phyloP scores from a whole-genome alignment of 2,329 filamentous ascomycete genomes.

The Myotisia sp. region DNA sequence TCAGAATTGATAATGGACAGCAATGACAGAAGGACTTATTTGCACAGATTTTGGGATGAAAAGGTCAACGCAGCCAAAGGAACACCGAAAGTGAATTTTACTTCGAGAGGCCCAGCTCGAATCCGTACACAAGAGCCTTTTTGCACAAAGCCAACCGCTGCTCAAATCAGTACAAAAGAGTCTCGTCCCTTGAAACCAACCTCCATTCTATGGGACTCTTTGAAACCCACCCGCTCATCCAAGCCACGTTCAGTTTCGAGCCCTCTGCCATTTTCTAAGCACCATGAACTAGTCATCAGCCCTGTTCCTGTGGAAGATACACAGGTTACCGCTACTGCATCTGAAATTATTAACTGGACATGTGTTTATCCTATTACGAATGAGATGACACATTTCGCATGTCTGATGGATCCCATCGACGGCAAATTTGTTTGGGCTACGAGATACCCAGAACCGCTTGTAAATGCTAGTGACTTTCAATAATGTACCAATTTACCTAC shows the following conservation, averaged over 20 bases:
- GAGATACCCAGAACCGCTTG: slow-evolving; percentile 14
- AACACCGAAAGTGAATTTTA: background rate
- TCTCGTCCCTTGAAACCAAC: no score
- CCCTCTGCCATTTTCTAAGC: slow-evolving; percentile 5
- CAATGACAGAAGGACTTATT: slow-evolving; percentile 21
- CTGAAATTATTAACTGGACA: slow-evolving; percentile 36
- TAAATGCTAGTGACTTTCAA: no score
- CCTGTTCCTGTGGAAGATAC: background rate
- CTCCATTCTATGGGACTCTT: slow-evolving; percentile 9
- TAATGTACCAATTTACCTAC: no score
- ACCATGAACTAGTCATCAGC: background rate
- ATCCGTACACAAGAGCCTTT: background rate
- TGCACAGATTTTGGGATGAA: slow-evolving; percentile 28
- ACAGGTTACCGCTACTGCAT: slow-evolving; percentile 17
- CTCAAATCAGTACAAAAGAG: no score
- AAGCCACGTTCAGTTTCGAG: slow-evolving; percentile 9
- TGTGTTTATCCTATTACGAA: slow-evolving; percentile 41
- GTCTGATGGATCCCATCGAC: slow-evolving; percentile 41
- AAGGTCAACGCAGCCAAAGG: slow-evolving; percentile 13
- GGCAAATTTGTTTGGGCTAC: slow-evolving; percentile 37
- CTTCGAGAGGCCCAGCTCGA: background rate
- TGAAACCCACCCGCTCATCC: slow-evolving; percentile 13
- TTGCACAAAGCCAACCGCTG: no score
- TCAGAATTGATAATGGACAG: slow-evolving; percentile 22
- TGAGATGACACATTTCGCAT: slow-evolving; percentile 44